Base-by-base conservation (phyloP, 2,329 filamentous ascomycete species). In the Scedosporium aurantiacum region DNA sequence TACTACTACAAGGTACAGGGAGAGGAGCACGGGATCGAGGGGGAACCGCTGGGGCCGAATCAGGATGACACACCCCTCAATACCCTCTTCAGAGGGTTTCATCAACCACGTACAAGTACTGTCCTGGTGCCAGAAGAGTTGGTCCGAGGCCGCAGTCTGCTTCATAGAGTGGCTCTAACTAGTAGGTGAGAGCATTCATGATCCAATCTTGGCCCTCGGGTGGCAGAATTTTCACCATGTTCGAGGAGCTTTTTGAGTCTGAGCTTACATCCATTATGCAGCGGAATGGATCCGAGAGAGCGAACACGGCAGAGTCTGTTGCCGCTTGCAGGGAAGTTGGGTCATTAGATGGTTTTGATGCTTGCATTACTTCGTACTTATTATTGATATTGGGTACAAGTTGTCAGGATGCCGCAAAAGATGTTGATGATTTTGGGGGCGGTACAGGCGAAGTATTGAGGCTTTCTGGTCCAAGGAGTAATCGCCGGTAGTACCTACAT, bases 241-340 rank as follows among this genome's bases (percentile, higher is more conserved):
- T 57, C n/a, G n/a, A n/a, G n/a, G n/a, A n/a, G n/a, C n/a, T n/a
- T 16, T 23, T 50, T 4, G 54, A 37, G 25, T 40, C 54, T 40
- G 54, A 18, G 25, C 25, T 37, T 37, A 16, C 54, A 23, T 40
- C n/a, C 54, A 57, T 58, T 21, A 50, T 50, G 57, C 57, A 59
- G 41, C 43, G 25, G 25, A 50, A 59, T 59, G 57, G 57, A 52
- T 37, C 57, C 57, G 43, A 59, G 23, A 27, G 16, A 28, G 41
- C 43, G 10, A 60, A 60, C 40, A 37, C 56, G 56, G 56, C 56
- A 41, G 28, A 40, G 21, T 18, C n/a, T 23, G 32, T 10, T 41
- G 21, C 21, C n/a, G 21, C 21, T 23, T 45, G 27, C 37, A 45
- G 37, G n/a, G 41, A 28, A 58, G 32, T 40, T 25, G 23, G 21